phyloP scores from a whole-genome alignment of 305 asterid genomes.

The Solanum chacoense region DNA sequence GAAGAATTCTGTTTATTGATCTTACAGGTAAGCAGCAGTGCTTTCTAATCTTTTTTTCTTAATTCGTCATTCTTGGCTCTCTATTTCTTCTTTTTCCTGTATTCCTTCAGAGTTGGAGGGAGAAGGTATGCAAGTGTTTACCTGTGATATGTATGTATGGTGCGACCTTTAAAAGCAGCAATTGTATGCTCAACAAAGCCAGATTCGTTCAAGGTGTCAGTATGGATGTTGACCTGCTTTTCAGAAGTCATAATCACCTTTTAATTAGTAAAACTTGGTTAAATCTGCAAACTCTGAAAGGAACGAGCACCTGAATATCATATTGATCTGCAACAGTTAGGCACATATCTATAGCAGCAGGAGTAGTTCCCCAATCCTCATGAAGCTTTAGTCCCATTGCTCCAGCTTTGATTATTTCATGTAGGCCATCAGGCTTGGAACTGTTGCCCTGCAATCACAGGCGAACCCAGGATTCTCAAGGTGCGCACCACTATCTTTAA shows the following conservation, averaged over 20 bases:
- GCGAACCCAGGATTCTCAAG: background rate
- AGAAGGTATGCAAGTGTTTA: slow-evolving; percentile 5
- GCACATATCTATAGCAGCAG: slow-evolving; percentile 82
- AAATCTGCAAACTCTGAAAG: slow-evolving; percentile 5
- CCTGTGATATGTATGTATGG: slow-evolving; percentile 94
- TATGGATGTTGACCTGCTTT: slow-evolving; percentile 71
- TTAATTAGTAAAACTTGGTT: background rate
- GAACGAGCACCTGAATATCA: slow-evolving; percentile 61
- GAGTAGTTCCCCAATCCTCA: slow-evolving; percentile 98
- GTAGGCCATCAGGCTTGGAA: slow-evolving; percentile 58
- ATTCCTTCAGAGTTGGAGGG: background rate
- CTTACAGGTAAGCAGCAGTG: background rate
- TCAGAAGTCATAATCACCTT: slow-evolving; percentile 12
- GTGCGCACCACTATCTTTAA: background rate
- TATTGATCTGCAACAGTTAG: slow-evolving; percentile 62
- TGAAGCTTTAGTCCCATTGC: slow-evolving; percentile 99
- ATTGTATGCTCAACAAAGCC: slow-evolving; percentile 94
- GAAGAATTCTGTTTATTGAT: background rate
- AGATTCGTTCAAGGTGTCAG: slow-evolving; percentile 93
- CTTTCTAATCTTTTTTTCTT: background rate
- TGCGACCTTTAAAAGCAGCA: slow-evolving; percentile 79
- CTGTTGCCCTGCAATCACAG: slow-evolving; percentile 51
- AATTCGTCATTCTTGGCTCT: background rate
- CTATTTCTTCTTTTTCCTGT: background rate
- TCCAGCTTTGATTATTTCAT: slow-evolving; percentile 80